Evolutionary conservation across 2,329 filamentous ascomycete species (phyloP).

Genomic region (Trichoderma sp.): DNA sequence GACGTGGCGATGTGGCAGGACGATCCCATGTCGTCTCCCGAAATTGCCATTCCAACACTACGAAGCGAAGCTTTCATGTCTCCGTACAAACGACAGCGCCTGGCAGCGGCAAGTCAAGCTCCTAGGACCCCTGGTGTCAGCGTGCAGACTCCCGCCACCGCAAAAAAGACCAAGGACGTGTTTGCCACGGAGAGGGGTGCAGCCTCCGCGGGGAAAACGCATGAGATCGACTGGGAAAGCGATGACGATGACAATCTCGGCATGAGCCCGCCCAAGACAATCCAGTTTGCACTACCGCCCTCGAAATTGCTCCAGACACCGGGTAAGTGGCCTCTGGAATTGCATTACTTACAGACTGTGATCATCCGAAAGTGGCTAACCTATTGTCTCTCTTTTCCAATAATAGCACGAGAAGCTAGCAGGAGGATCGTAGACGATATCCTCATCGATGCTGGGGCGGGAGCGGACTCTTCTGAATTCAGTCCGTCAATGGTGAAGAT

Average conservation of each 20-base stretch:
- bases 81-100: slow-evolving; percentile 52
- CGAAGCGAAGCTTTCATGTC: slow-evolving; percentile 84
- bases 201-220: slow-evolving; percentile 32
- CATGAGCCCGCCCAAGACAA: slow-evolving; percentile 90
- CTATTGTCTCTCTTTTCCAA: neutral
- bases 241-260: slow-evolving; percentile 62
- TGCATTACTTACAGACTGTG: neutral
- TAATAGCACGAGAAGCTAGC: slow-evolving; percentile 71
- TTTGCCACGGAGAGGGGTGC: slow-evolving; percentile 36
- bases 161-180: slow-evolving; percentile 49
- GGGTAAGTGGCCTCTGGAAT: slow-evolving; percentile 45
- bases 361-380: neutral
- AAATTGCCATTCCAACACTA: slow-evolving; percentile 76
- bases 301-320: slow-evolving; percentile 78
- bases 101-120: slow-evolving; percentile 41
- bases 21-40: slow-evolving; percentile 69
- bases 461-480: slow-evolving; percentile 53
- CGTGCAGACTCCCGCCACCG: slow-evolving; percentile 68
- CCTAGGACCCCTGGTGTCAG: slow-evolving; percentile 79
- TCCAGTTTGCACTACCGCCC: slow-evolving; percentile 77
- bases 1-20: slow-evolving; percentile 45
- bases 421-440: slow-evolving; percentile 79
- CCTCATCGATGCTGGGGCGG: slow-evolving; percentile 69
- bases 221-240: slow-evolving; percentile 71
- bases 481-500: slow-evolving; percentile 65